phyloP scores from a whole-genome alignment of 2,329 filamentous ascomycete genomes.

The Septoria petroselini region DNA sequence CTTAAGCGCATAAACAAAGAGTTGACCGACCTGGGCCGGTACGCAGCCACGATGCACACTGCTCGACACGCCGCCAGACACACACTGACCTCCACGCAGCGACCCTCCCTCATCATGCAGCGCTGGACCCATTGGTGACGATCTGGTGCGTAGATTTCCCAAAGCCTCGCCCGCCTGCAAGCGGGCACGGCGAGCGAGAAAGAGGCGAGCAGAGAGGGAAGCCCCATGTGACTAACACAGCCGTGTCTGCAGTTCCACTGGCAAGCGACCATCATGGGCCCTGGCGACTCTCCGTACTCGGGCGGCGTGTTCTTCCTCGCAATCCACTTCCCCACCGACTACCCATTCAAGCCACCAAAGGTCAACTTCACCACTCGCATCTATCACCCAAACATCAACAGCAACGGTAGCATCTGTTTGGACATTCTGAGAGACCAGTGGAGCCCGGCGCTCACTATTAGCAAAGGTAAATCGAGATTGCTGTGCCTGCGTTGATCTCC shows the following conservation, averaged over 20 bases:
- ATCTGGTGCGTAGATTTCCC: conserved; percentile 70
- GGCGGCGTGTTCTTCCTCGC: conserved; percentile 98
- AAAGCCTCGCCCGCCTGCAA: conserved; percentile 5
- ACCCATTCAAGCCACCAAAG: conserved; percentile 99
- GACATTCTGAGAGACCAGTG: conserved; percentile 99
- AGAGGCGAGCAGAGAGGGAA: conserved; percentile 6
- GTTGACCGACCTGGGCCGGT: conserved; percentile 86
- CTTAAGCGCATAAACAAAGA: conserved; percentile 92
- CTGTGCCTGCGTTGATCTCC: too few species aligned
- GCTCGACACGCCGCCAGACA: conserved; percentile 2
- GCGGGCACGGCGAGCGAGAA: conserved; percentile 12
- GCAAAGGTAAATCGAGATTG: conserved; percentile 66
- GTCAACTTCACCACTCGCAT: conserved; percentile 99
- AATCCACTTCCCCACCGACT: conserved; percentile 99
- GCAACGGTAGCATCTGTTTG: conserved; percentile 97
- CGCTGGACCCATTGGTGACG: conserved; percentile 92
- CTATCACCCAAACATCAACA: conserved; percentile 99
- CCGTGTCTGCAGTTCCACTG: conserved; percentile 78
- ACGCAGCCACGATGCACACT: conserved; percentile 34
- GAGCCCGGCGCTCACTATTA: conserved; percentile 97
- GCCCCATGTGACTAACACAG: conserved; percentile 16
- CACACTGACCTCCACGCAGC: conserved; percentile 53
- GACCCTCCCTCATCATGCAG: conserved; percentile 99
- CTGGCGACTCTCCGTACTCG: conserved; percentile 93
- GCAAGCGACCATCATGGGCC: conserved; percentile 99